Evolutionary conservation across 305 asterid species (phyloP).

Genomic region (Solanum chacoense): DNA sequence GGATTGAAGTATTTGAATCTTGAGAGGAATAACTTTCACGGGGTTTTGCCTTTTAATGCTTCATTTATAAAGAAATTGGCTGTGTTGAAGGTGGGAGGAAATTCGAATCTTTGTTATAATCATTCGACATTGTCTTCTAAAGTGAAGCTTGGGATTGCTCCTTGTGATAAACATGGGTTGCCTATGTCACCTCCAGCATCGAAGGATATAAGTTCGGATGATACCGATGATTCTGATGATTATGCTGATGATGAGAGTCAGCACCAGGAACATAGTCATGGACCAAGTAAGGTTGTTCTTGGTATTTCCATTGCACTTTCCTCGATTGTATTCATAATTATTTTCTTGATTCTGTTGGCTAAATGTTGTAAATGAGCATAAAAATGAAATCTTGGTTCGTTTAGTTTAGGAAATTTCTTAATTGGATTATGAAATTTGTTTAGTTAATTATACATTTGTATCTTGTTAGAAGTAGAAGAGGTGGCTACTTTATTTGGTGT

Average conservation of each 20-base stretch:
- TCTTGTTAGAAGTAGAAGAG: neutral
- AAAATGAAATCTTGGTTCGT: neutral
- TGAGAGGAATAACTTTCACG: slow-evolving; percentile 61
- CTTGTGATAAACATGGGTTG: slow-evolving; percentile 72
- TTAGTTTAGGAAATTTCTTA: slow-evolving; percentile 2
- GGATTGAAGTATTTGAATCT: slow-evolving; percentile 64
- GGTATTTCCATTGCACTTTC: slow-evolving; percentile 86
- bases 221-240: slow-evolving; percentile 13
- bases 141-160: slow-evolving; percentile 82
- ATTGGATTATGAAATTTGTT: neutral
- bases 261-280: slow-evolving; percentile 35
- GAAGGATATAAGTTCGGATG: slow-evolving; percentile 16
- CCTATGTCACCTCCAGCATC: slow-evolving; percentile 80
- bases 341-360: slow-evolving; percentile 72
- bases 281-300: slow-evolving; percentile 90
- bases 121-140: slow-evolving; percentile 33
- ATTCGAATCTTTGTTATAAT: slow-evolving; percentile 71
- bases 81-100: slow-evolving; percentile 61
- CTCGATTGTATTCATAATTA: slow-evolving; percentile 63
- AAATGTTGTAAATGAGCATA: slow-evolving; percentile 70
- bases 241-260: slow-evolving; percentile 30
- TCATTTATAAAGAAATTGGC: slow-evolving; percentile 45
- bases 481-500: neutral
- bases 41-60: slow-evolving; percentile 77
- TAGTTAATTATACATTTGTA: neutral